These are phyloP conservation scores for Anisogramma anomala DNA, from an alignment of 2,329 filamentous ascomycete genomes.

Conservation along the genomic window DNA sequence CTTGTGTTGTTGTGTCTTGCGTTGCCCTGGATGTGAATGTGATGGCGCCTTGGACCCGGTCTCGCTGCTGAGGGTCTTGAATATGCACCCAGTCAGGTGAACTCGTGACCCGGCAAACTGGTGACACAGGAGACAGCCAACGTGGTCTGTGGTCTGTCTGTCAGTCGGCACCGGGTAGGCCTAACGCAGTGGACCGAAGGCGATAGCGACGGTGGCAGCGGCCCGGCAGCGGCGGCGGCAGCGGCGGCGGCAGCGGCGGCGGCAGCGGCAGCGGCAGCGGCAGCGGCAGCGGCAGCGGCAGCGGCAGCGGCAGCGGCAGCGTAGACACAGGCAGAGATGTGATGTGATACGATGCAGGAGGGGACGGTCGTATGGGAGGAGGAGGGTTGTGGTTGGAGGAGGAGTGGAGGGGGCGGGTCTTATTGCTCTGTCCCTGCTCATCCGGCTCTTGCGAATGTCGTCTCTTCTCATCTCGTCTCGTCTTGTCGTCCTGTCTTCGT, in stretches of 20 bases:
- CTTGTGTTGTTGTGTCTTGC: background rate
- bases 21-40: background rate
- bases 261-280: no score
- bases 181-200: no score
- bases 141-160: background rate
- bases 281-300: no score
- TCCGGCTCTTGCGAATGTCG: background rate
- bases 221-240: no score
- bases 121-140: background rate
- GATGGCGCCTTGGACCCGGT: background rate
- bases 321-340: background rate
- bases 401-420: slow-evolving; percentile 8
- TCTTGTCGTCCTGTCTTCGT: background rate
- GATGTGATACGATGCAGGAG: background rate
- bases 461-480: background rate
- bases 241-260: no score
- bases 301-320: no score
- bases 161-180: no score
- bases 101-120: background rate
- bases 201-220: no score
- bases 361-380: slow-evolving; percentile 2
- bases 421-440: slow-evolving; percentile 8
- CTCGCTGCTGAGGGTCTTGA: background rate
- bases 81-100: background rate
- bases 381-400: slow-evolving; percentile 7